Evolutionary conservation across 2,329 filamentous ascomycete species (phyloP).

Genomic region (Microsporum audouinii): DNA sequence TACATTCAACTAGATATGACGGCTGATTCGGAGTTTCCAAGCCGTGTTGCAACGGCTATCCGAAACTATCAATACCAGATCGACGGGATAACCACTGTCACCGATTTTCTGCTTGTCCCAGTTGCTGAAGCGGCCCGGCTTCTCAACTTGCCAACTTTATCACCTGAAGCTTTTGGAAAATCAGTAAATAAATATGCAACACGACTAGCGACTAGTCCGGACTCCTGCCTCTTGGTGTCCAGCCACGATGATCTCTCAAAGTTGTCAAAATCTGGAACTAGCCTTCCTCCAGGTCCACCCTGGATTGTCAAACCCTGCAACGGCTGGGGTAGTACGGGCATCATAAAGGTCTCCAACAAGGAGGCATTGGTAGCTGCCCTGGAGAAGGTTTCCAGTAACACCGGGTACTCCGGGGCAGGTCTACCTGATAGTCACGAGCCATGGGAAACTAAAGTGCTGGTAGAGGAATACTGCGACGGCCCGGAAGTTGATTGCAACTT

Average conservation of each 20-base stretch:
- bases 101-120: background rate
- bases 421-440: background rate
- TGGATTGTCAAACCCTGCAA: slow-evolving; percentile 30
- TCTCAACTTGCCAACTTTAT: background rate
- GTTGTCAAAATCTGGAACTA: background rate
- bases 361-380: background rate
- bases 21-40: background rate
- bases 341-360: slow-evolving; percentile 11
- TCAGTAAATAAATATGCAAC: slow-evolving; percentile 1
- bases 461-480: slow-evolving; percentile 33
- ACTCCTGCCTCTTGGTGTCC: too few relatives aligned
- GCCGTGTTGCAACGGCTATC: background rate
- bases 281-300: slow-evolving; percentile 16
- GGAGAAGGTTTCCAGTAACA: background rate
- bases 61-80: slow-evolving; percentile 6
- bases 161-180: background rate
- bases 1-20: slow-evolving; percentile 15
- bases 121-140: background rate
- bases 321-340: slow-evolving; percentile 25
- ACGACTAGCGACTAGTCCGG: background rate
- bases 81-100: background rate
- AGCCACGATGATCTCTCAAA: background rate
- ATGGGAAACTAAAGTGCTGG: slow-evolving; percentile 19
- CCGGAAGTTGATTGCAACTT: slow-evolving; percentile 37
- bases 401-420: background rate